These are phyloP conservation scores for Uromyces viciae-fabae DNA, from an alignment of 1,284 basidiomycete species.

Conservation along the genomic window DNA sequence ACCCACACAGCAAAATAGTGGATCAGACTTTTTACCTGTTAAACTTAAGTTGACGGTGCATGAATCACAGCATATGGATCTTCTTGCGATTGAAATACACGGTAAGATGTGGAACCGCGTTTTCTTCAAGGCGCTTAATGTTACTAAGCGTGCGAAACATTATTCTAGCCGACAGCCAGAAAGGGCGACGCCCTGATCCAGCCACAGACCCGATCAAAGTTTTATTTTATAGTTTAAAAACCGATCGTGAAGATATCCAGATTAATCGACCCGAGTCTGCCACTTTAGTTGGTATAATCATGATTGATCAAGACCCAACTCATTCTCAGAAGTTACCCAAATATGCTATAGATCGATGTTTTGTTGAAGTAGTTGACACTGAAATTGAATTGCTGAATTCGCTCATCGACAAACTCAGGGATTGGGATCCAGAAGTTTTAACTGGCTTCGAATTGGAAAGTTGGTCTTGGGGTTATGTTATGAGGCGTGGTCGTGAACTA, in stretches of 20 bases:
- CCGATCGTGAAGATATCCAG: slow-evolving; percentile 59
- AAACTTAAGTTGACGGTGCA: slow-evolving; percentile 56
- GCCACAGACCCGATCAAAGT: slow-evolving; percentile 68
- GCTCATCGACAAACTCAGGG: slow-evolving; percentile 70
- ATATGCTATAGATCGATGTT: slow-evolving; percentile 49
- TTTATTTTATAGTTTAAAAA: slow-evolving; percentile 67
- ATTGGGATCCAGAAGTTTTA: slow-evolving; percentile 84
- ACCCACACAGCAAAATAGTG: slow-evolving; percentile 35
- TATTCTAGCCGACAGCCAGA: slow-evolving; percentile 53
- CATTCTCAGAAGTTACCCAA: slow-evolving; percentile 2
- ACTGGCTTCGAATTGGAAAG: slow-evolving; percentile 88
- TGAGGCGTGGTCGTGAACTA: slow-evolving; percentile 62
- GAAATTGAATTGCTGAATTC: slow-evolving; percentile 81
- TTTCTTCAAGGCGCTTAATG: neutral
- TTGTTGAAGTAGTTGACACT: slow-evolving; percentile 63
- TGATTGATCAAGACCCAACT: slow-evolving; percentile 55
- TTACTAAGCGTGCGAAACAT: neutral
- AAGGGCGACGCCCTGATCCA: slow-evolving; percentile 67
- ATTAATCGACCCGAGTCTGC: slow-evolving; percentile 56
- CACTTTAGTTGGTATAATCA: slow-evolving; percentile 64
- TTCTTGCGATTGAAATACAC: slow-evolving; percentile 78
- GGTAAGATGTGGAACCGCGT: slow-evolving; percentile 59
- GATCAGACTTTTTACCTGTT: slow-evolving; percentile 41
- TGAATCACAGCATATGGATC: slow-evolving; percentile 71
- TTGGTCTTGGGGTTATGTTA: slow-evolving; percentile 84